These are phyloP conservation scores for Suillus spraguei DNA, from an alignment of 768 basidiomycete species.

Conservation along the genomic window DNA sequence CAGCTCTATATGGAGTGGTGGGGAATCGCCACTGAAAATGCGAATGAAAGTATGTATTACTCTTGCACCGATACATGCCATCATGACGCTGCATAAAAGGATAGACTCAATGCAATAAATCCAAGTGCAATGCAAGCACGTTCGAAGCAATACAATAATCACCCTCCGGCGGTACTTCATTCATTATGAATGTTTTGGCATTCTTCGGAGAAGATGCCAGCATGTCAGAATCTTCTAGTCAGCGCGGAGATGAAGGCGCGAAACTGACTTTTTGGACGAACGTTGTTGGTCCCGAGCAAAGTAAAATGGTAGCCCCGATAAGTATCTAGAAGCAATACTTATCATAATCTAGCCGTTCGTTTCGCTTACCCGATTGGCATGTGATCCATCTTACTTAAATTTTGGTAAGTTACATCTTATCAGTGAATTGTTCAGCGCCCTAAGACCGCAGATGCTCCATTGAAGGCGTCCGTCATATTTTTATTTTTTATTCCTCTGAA, in stretches of 20 bases:
- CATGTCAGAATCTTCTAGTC: constrained; percentile 3
- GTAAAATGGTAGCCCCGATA: neutral
- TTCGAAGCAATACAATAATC: neutral
- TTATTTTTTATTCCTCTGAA: neutral
- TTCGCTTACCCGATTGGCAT: neutral
- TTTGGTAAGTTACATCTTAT: constrained; percentile 6
- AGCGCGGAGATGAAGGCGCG: constrained; percentile 8
- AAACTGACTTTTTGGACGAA: neutral
- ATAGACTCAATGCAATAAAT: neutral
- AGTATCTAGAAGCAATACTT: neutral
- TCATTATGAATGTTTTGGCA: neutral
- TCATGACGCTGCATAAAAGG: neutral
- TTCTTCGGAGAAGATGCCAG: constrained; percentile 1
- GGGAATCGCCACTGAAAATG: neutral
- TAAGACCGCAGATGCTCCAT: neutral
- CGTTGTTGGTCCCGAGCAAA: constrained; percentile 1
- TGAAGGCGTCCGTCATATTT: neutral
- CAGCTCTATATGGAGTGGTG: neutral
- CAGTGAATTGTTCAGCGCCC: constrained; percentile 1
- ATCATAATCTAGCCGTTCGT: neutral
- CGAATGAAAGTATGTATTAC: neutral
- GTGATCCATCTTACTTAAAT: constrained; percentile 8
- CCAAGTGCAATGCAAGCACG: neutral
- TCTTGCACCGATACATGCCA: neutral
- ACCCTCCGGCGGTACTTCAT: neutral